Evolutionary conservation across 805 yeast species (phyloP), one percentile per base, ranked within the genome.

Genomic region (Saccharomycopsis sp.): DNA sequence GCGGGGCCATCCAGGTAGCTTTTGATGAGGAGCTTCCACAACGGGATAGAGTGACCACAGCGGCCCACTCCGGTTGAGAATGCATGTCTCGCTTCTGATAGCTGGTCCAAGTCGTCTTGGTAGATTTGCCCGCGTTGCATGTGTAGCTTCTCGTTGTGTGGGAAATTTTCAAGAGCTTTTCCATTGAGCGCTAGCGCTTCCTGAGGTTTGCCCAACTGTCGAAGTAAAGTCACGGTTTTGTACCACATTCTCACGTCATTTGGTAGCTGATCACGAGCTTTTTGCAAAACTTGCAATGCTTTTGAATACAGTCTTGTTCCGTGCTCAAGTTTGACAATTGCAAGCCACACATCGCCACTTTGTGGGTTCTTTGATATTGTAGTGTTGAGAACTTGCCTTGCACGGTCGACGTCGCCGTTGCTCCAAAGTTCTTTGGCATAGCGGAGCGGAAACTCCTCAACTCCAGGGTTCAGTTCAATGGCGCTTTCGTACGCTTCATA

Each of bases 371-470:
- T 40, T 4, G 60, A 53, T 32, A 71, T 54, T 0, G 81, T 80
- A 10, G 64, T 59, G 2, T 61, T 53, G 4, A 87, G 59, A 3
- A 83, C 70, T 1, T 53, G 50, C 39, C 77, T 61, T 0, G 95
- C 81, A 3, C 63, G 69, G 1, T 54, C 59, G 1, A 69, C 51
- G 49, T 80, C 75, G 2, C 60, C 67, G 18, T 62, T 42, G 33
- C 61, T 58, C 80, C 86, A 76, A 39, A 69, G 63, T 50, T 81
- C 88, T 49, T 80, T 79, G 0, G 94, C 81, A 53, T 73, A 84
- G 75, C 79, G 73, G 38, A 85, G 57, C 59, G 74, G 69, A 32
- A 85, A 65, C 9, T 69, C 53, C 29, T 72, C 75, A 22, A 61
- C 54, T 3, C 61, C 51, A 0, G 82, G 80, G 38, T 78, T 66